Base-by-base conservation (phyloP, 164 flowering plant genomes). In the Stephania yunnanensis region DNA sequence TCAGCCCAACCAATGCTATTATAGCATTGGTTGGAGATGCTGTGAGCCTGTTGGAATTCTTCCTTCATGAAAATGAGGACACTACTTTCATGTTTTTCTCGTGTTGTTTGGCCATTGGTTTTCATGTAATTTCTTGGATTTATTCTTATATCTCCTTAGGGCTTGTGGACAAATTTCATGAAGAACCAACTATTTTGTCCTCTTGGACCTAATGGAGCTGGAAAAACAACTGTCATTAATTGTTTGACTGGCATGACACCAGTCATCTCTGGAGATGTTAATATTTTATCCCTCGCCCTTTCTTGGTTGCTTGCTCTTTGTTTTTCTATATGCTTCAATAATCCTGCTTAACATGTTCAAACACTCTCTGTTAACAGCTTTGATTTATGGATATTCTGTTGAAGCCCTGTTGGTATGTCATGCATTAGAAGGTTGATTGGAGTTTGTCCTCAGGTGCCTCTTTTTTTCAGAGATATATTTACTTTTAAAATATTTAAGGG, bases 171-270 rank as follows among this genome's bases (percentile, higher is more conserved):
- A 83, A 96, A 94, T 83, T 84, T 96, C 78, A 80, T 87, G 29
- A 91, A 89, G 81, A 88, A 92, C 86, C 98, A 94, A 82, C 78
- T 96, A 55, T 94, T 96, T 82, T 96, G 99, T 87, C 97, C 94
- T 81, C 95, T 96, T 80, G 97, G 99, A 80, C 99, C 99, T 48
- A 96, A 96, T 83, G 99, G 99, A 74, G 99, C 99, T 71, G 99
- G 99, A 70, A 96, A 96, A 84, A 92, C 98, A 55, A 94, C 98
- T 22, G 76, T 84, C n/a, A 96, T 94, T 73, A 94, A 86, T 80
- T 96, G 99, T 82, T 86, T 96, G 88, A 94, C 97, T 74, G 99
- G 99, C 77, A 87, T 92, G 66, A 88, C 91, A 71, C 94, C 97
- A 15, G 97, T 90, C 68, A 91, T 98, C n/a, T 80, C 85, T 58